Evolutionary conservation across 345 rosid species (phyloP).

Genomic region (Lenwebbia sp.): DNA sequence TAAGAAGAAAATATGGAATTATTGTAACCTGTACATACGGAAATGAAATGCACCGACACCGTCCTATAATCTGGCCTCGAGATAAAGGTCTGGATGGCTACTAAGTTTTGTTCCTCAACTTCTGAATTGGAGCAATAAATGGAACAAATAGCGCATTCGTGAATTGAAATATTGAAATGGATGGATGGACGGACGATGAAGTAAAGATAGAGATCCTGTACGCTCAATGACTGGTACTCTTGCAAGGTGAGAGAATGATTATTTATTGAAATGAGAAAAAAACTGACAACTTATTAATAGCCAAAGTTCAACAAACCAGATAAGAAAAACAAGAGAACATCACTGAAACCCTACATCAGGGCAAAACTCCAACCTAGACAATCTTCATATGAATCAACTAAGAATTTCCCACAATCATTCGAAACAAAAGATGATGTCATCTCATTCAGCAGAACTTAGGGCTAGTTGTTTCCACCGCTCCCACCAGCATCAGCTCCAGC

Average conservation of each 20-base stretch:
- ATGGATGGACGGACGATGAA: neutral
- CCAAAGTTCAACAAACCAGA: neutral
- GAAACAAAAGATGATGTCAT: neutral
- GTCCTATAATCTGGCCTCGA: neutral
- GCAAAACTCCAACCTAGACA: neutral
- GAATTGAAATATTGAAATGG: neutral
- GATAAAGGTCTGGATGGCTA: too few species aligned
- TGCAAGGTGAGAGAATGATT: neutral
- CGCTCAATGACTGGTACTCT: neutral
- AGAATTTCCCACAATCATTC: neutral
- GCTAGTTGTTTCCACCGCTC: neutral
- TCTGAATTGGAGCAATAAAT: too few species aligned
- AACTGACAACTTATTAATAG: neutral
- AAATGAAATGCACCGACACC: neutral
- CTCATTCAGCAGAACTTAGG: neutral
- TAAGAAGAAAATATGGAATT: neutral
- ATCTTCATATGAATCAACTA: neutral
- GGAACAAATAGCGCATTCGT: too few species aligned
- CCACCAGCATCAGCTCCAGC: neutral
- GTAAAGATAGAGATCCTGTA: neutral
- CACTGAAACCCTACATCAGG: neutral
- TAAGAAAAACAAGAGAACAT: neutral
- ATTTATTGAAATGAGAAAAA: neutral
- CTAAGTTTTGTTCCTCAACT: too few species aligned
- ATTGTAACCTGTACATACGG: neutral